Conservation (phyloP, 306 rosid genomes). For the Lupinus albus region DNA sequence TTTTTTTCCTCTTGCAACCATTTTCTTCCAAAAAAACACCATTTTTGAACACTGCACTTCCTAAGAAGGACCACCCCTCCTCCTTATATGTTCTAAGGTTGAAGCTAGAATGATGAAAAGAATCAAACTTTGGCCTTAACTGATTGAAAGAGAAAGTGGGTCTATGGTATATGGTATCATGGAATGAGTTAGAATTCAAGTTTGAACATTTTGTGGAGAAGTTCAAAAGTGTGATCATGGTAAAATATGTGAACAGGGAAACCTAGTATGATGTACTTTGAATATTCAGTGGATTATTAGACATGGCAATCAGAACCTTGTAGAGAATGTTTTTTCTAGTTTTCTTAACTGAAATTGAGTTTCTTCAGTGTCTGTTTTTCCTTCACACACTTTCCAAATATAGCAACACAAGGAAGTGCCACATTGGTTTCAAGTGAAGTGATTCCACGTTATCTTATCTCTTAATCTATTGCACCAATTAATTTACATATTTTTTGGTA, state of each 20-base stretch:
- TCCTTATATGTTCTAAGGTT: slow-evolving; percentile 48
- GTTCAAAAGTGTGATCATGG: slow-evolving; percentile 58
- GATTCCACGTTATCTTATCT: background rate
- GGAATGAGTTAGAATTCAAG: slow-evolving; percentile 44
- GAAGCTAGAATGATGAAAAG: slow-evolving; percentile 45
- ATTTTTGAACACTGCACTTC: slow-evolving; percentile 38
- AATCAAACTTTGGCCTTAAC: slow-evolving; percentile 43
- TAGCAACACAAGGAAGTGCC: slow-evolving; percentile 1
- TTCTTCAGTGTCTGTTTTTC: slow-evolving; percentile 18
- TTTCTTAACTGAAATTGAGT: slow-evolving; percentile 4
- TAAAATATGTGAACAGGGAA: slow-evolving; percentile 30
- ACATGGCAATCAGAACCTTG: slow-evolving; percentile 38
- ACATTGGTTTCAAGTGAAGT: slow-evolving; percentile 10
- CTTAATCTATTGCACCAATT: background rate
- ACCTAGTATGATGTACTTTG: slow-evolving; percentile 26
- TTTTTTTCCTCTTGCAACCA: slow-evolving; percentile 48
- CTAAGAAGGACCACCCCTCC: slow-evolving; percentile 41
- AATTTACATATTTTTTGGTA: too few relatives aligned
- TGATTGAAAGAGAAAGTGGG: slow-evolving; percentile 48
- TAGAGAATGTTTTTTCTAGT: slow-evolving; percentile 2
- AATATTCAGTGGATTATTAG: background rate
- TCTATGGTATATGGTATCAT: slow-evolving; percentile 41
- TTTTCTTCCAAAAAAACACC: slow-evolving; percentile 51
- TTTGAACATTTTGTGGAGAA: slow-evolving; percentile 52
- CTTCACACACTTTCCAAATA: slow-evolving; percentile 31